Evolutionary conservation across 164 flowering plant genomes (phyloP).

Genomic region (Protea cynaroides): DNA sequence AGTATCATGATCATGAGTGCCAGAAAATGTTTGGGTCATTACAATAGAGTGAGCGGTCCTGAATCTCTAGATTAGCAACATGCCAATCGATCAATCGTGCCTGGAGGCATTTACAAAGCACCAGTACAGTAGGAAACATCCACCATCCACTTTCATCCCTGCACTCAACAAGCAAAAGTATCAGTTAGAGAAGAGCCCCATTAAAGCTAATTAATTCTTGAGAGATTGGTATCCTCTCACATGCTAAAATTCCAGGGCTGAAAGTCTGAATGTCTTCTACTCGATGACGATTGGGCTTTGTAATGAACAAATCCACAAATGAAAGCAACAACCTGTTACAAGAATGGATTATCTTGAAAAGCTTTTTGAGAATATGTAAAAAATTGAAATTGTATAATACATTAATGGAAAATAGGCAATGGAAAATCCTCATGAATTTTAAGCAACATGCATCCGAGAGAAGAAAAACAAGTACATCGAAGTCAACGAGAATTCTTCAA

Average conservation of each 20-base stretch:
- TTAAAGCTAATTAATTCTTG: neutral
- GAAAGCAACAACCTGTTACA: conserved; percentile 68
- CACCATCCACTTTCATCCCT: conserved; percentile 99
- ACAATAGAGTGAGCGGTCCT: conserved; percentile 95
- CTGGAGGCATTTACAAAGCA: conserved; percentile 85
- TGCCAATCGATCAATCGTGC: conserved; percentile 89
- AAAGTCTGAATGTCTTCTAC: conserved; percentile 41
- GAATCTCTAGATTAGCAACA: conserved; percentile 96
- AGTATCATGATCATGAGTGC: conserved; percentile 63
- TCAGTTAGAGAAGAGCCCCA: neutral
- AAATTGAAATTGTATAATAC: no score
- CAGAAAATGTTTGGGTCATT: conserved; percentile 78
- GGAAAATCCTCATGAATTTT: no score
- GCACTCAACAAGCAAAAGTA: conserved; percentile 15
- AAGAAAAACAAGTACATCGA: no score
- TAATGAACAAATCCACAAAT: conserved; percentile 72
- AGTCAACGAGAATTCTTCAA: no score
- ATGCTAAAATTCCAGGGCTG: conserved; percentile 83
- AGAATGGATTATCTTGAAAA: neutral
- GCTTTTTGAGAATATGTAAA: neutral
- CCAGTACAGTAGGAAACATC: conserved; percentile 83
- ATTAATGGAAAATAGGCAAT: neutral
- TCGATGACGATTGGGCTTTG: conserved; percentile 43
- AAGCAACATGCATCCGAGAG: no score
- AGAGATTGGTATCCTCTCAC: conserved; percentile 35